These are phyloP conservation scores for Nicotiana undulata DNA, from an alignment of 257 asterid genomes.

Conservation along the genomic window DNA sequence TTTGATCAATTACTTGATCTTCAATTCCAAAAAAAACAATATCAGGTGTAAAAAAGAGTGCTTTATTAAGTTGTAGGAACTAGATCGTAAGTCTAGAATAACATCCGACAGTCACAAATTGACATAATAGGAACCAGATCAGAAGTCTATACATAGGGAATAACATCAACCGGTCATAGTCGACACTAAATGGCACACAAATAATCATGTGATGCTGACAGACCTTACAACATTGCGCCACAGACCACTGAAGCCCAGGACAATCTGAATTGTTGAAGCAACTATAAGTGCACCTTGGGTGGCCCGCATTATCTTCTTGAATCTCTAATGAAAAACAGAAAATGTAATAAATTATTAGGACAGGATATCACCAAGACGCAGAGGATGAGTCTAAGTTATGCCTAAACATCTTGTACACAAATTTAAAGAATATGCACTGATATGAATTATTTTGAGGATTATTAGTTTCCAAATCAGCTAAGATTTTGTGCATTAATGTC, in stretches of 20 bases:
- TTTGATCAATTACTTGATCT: neutral
- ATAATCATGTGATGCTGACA: neutral
- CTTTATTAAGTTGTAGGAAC: neutral
- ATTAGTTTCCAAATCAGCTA: neutral
- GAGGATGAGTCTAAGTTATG: neutral
- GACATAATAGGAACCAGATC: neutral
- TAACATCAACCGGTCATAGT: neutral
- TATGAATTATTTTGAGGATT: neutral
- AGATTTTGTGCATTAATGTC: neutral
- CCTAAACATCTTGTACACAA: neutral
- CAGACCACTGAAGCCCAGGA: constrained; percentile 86
- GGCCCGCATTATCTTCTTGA: constrained; percentile 82
- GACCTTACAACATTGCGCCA: constrained; percentile 76
- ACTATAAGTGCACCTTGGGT: constrained; percentile 80
- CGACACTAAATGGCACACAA: neutral
- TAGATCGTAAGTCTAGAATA: neutral
- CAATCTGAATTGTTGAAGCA: constrained; percentile 77
- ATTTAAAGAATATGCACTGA: neutral
- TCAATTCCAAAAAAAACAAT: neutral
- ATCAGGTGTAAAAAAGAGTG: neutral
- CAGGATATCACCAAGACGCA: neutral
- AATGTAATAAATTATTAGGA: neutral
- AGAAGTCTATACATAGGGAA: neutral
- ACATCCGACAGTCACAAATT: neutral
- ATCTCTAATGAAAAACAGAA: constrained; percentile 31